phyloP scores from a whole-genome alignment of 2,329 filamentous ascomycete genomes.

The Aspergillus ustus region DNA sequence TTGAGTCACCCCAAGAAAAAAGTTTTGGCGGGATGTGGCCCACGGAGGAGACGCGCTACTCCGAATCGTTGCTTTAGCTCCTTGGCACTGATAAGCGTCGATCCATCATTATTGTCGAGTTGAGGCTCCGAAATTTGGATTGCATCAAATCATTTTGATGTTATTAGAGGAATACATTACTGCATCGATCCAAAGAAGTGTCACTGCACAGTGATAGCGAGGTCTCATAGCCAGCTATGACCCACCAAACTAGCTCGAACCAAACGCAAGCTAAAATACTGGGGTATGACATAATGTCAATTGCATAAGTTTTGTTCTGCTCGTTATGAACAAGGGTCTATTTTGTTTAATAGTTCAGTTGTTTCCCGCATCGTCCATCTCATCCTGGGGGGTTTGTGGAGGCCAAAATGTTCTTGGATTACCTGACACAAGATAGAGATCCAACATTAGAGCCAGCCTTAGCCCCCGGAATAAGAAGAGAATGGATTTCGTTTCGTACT shows the following conservation, averaged over 20 bases:
- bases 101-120: background rate
- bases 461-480: background rate
- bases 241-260: too few relatives aligned
- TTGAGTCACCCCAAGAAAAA: slow-evolving; percentile 19
- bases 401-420: background rate
- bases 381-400: background rate
- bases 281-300: too few relatives aligned
- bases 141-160: background rate
- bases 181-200: background rate
- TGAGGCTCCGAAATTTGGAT: background rate
- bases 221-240: too few relatives aligned
- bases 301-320: too few relatives aligned
- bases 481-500: background rate
- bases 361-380: background rate
- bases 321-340: too few relatives aligned
- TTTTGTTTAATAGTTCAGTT: background rate
- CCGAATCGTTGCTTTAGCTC: slow-evolving; percentile 5
- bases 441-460: too few relatives aligned
- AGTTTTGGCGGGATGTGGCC: slow-evolving; percentile 15
- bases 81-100: slow-evolving; percentile 16
- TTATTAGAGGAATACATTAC: background rate
- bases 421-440: too few relatives aligned
- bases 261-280: too few relatives aligned
- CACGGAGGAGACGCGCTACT: slow-evolving; percentile 1
- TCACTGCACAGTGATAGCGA: too few relatives aligned